Evolutionary conservation across 345 rosid genomes (phyloP), one percentile per base, ranked within the genome.

Genomic region (Ceriops zippeliana): DNA sequence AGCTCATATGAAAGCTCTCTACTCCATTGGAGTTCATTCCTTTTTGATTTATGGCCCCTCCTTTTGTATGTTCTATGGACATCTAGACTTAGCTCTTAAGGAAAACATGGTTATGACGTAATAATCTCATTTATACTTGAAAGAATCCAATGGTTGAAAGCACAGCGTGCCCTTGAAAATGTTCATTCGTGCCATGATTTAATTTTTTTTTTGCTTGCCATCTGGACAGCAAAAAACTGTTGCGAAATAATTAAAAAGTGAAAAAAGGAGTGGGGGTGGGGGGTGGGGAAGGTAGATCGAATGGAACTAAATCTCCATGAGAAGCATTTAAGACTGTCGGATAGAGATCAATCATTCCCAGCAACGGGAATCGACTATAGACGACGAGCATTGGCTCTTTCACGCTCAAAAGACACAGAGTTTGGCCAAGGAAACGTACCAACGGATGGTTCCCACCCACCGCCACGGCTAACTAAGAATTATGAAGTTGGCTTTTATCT

Each of bases 261-360:
- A 11, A 1, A 35, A 37, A 34, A 31, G 0, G 5, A 30, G 5
- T 0, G n/a, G n/a, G 24, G 24, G 24, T 0, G 24, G 6, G 6
- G 1, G 34, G 31, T 24, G 26, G 24, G 11, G 20, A 54, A 57
- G 20, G 37, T 56, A 52, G 7, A 13, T 56, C 7, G 4, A 7
- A 24, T 37, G 63, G 70, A 26, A 54, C 63, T 53, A 24, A 67
- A 54, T 67, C 59, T 65, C 30, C 20, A 34, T 2, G 60, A 34
- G 7, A 54, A 54, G 61, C 22, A 35, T 52, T 54, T 21, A 4
- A 34, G 6, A 51, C 28, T 22, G n/a, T 2, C 3, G 42, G 32
- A 16, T 31, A 6, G 28, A 31, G 6, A 32, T 19, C 17, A 37
- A 24, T 28, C 27, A 38, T 0, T 37, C 26, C 1, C 15, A 5